Evolutionary conservation across 805 yeast species (phyloP).

Genomic region (Pichia heedii): DNA sequence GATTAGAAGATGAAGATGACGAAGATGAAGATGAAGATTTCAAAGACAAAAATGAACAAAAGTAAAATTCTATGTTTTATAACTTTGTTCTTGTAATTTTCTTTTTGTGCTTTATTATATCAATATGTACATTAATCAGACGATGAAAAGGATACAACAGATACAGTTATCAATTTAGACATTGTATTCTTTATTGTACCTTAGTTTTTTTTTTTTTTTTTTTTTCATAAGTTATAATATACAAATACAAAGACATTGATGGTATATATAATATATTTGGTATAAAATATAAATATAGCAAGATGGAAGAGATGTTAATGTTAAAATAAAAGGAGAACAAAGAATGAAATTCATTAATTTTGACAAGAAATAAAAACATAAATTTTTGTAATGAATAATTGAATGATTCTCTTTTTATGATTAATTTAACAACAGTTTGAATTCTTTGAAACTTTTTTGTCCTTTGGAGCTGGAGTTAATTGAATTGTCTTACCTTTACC

Average conservation of each 20-base stretch:
- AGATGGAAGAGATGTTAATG: neutral
- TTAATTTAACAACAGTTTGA: conserved; percentile 63
- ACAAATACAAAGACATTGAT: too few relatives aligned
- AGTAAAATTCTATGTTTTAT: neutral
- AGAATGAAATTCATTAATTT: neutral
- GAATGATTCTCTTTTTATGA: too few relatives aligned
- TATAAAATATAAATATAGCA: neutral
- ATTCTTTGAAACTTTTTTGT: conserved; percentile 50
- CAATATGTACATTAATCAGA: neutral
- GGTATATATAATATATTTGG: neutral
- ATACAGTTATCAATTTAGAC: too few relatives aligned
- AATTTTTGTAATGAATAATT: too few relatives aligned
- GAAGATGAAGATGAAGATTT: conserved; percentile 41
- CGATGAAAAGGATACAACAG: too few relatives aligned
- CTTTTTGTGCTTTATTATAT: too few relatives aligned
- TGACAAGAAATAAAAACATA: too few relatives aligned
- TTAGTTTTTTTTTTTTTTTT: too few relatives aligned
- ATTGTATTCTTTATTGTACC: too few relatives aligned
- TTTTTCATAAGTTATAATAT: neutral
- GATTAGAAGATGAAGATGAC: conserved; percentile 33
- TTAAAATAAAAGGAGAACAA: neutral
- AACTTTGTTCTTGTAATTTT: too few relatives aligned
- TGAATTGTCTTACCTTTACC: conserved; percentile 80
- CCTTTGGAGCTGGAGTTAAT: conserved; percentile 88
- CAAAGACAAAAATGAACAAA: conserved; percentile 29